These are phyloP conservation scores for Melaleuca alternifolia DNA, from an alignment of 345 rosid species.

Conservation along the genomic window DNA sequence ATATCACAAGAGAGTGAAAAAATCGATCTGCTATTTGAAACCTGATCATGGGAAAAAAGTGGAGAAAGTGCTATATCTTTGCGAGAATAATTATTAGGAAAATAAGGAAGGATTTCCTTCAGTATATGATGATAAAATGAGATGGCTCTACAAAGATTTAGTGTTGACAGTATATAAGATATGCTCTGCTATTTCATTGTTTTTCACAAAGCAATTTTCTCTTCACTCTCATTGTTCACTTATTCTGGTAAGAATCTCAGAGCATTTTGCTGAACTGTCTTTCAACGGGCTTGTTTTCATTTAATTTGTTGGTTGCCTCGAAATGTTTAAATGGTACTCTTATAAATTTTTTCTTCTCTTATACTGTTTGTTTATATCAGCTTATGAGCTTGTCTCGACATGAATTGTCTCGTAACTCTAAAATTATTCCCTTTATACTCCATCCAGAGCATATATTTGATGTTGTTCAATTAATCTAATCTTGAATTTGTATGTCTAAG, in stretches of 20 bases:
- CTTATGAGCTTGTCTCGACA: not conserved
- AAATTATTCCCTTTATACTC: not conserved
- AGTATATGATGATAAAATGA: not conserved
- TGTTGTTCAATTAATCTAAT: not conserved
- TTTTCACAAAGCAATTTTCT: not conserved
- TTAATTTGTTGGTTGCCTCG: not conserved
- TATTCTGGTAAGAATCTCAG: not conserved
- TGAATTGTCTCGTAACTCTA: not conserved
- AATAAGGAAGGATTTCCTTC: not conserved
- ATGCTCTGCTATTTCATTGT: not conserved
- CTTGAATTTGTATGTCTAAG: not conserved
- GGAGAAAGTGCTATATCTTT: not conserved
- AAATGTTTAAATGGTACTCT: not conserved
- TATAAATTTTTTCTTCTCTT: not conserved
- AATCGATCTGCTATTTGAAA: not conserved
- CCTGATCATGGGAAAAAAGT: not conserved
- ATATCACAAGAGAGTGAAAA: not conserved
- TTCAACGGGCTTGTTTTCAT: not conserved
- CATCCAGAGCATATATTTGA: not conserved
- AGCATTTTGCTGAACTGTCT: not conserved
- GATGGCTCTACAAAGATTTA: not conserved
- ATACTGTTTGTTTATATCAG: not conserved
- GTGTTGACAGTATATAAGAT: not conserved
- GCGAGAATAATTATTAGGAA: not conserved
- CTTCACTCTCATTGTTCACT: not conserved